phyloP scores from a whole-genome alignment of 768 basidiomycete species.

The Exidia glandulosa region DNA sequence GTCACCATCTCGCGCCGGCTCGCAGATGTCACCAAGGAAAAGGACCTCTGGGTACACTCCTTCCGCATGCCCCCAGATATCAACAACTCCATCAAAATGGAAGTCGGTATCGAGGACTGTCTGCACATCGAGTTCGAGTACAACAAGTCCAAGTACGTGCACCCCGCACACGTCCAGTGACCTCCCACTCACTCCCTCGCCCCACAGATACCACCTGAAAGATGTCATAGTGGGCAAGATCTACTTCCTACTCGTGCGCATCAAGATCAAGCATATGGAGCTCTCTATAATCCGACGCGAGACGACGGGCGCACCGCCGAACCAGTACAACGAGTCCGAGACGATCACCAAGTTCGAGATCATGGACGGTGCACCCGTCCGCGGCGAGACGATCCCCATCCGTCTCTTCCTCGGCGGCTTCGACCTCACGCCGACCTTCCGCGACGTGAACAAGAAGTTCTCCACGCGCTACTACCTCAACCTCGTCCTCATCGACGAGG shows the following conservation, averaged over 20 bases:
- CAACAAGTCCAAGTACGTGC: constrained; percentile 91
- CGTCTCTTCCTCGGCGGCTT: constrained; percentile 96
- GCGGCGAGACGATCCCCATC: constrained; percentile 97
- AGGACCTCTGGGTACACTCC: constrained; percentile 94
- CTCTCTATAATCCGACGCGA: constrained; percentile 94
- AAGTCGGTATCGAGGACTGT: constrained; percentile 98
- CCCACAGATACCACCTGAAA: constrained; percentile 84
- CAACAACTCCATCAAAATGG: constrained; percentile 99
- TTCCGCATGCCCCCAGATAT: constrained; percentile 98
- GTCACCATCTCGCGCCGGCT: constrained; percentile 85
- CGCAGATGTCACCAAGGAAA: constrained; percentile 89
- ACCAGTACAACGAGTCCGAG: constrained; percentile 98
- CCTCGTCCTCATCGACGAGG: constrained; percentile 93
- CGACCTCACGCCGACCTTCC: constrained; percentile 96
- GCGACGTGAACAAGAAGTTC: constrained; percentile 99
- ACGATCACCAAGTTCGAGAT: constrained; percentile 99
- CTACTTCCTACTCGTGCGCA: constrained; percentile 94
- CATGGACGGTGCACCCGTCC: constrained; percentile 97
- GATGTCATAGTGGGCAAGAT: constrained; percentile 99
- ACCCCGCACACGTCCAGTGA: background rate
- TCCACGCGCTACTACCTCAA: constrained; percentile 95
- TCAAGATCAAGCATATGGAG: constrained; percentile 99
- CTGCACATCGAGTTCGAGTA: constrained; percentile 99
- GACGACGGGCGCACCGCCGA: constrained; percentile 95
- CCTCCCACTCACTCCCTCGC: background rate